Conservation (phyloP, 768 basidiomycete genomes). For the Cytidiella melzeri region DNA sequence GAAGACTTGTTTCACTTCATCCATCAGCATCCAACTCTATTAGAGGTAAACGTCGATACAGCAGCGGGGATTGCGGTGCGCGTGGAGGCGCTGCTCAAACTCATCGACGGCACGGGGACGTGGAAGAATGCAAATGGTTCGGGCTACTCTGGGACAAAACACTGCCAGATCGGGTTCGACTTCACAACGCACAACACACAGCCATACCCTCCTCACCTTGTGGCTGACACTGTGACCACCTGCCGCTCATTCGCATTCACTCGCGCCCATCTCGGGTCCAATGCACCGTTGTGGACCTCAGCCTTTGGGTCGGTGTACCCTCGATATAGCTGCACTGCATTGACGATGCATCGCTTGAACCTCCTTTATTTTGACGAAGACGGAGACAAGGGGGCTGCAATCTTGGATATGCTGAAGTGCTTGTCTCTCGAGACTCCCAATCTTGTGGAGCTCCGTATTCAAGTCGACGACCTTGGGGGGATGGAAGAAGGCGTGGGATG, state of each 20-base stretch:
- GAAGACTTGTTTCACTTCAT: conserved; percentile 13
- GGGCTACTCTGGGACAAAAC: neutral
- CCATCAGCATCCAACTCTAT: conserved; percentile 15
- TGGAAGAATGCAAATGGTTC: conserved; percentile 3
- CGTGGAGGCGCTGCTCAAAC: conserved; percentile 8
- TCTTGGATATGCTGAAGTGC: too few relatives aligned
- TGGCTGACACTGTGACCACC: neutral
- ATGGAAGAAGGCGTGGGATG: conserved; percentile 3
- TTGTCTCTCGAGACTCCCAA: neutral
- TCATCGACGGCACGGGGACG: conserved; percentile 15
- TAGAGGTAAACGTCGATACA: conserved; percentile 11
- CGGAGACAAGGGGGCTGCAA: neutral
- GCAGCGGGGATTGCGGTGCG: neutral
- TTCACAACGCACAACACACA: neutral
- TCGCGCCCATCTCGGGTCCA: neutral
- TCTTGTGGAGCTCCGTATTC: neutral
- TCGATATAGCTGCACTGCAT: conserved; percentile 4
- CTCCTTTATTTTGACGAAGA: too few relatives aligned
- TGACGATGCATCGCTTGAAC: neutral
- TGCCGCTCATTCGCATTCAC: neutral
- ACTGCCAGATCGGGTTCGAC: neutral
- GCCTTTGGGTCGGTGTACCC: neutral
- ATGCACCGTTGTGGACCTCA: conserved; percentile 2
- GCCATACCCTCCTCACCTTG: neutral
- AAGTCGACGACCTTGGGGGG: neutral